Conservation (phyloP, 345 rosid species). For the Bruguiera gymnorhiza region DNA sequence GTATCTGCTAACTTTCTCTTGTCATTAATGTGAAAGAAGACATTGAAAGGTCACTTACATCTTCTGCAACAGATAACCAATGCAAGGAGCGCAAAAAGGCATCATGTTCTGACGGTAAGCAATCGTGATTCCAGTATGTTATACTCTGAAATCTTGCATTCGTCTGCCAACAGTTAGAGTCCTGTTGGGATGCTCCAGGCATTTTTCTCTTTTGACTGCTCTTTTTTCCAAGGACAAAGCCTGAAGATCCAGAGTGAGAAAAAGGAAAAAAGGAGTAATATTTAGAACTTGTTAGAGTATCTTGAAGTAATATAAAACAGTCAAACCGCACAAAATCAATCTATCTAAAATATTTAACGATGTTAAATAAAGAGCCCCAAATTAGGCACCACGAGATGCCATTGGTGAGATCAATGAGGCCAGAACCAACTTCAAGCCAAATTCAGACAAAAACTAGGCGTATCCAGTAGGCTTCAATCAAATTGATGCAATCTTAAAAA, state of each 20-base stretch:
- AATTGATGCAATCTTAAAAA: too few species aligned
- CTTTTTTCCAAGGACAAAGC: conserved; percentile 70
- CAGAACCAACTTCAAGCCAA: too few species aligned
- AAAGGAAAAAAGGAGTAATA: not conserved
- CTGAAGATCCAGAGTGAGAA: conserved; percentile 32
- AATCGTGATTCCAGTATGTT: conserved; percentile 88
- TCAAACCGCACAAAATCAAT: not conserved
- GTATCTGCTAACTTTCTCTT: not conserved
- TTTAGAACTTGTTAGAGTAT: not conserved
- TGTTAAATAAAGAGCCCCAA: too few species aligned
- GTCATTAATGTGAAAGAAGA: not conserved
- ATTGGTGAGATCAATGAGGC: too few species aligned
- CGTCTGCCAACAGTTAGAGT: conserved; percentile 56
- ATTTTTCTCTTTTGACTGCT: conserved; percentile 49
- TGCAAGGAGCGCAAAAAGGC: conserved; percentile 66
- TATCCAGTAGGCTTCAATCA: too few species aligned
- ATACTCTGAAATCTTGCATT: conserved; percentile 68
- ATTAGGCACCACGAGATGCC: too few species aligned
- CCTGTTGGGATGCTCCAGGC: conserved; percentile 31
- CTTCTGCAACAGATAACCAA: conserved; percentile 68
- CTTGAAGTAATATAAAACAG: not conserved
- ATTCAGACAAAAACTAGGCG: too few species aligned
- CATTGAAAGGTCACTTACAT: conserved; percentile 38
- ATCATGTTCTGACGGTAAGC: conserved; percentile 73
- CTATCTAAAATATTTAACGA: too few species aligned